Conservation (phyloP, 495 filamentous ascomycete genomes). For the Physcia stellaris region DNA sequence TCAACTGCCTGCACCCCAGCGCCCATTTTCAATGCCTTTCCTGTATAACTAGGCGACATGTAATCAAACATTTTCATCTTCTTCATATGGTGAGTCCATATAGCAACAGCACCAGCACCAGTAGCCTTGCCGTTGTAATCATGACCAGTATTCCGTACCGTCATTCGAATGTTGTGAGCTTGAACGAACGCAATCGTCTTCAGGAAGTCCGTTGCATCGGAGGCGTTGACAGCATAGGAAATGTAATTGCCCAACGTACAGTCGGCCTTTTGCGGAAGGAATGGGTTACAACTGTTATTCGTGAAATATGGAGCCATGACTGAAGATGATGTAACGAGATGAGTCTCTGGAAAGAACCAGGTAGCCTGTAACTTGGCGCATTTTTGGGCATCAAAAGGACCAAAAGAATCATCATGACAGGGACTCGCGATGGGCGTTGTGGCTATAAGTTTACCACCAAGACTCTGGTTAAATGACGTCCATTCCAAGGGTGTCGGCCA, state of each 20-base stretch:
- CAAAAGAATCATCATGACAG: slow-evolving; percentile 39
- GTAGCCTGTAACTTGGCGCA: slow-evolving; percentile 14
- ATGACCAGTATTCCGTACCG: slow-evolving; percentile 56
- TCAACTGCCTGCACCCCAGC: slow-evolving; percentile 27
- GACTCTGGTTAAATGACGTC: slow-evolving; percentile 27
- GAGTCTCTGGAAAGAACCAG: slow-evolving; percentile 19
- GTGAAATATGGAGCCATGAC: slow-evolving; percentile 24
- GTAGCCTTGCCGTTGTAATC: slow-evolving; percentile 25
- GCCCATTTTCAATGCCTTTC: slow-evolving; percentile 22
- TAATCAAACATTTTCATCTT: slow-evolving; percentile 29
- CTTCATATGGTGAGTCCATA: slow-evolving; percentile 41
- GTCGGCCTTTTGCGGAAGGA: slow-evolving; percentile 10
- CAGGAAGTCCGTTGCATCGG: slow-evolving; percentile 17
- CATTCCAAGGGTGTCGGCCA: slow-evolving; percentile 29
- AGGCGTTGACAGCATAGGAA: slow-evolving; percentile 19
- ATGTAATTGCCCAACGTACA: slow-evolving; percentile 13
- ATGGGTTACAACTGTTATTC: slow-evolving; percentile 20
- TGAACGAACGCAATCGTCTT: slow-evolving; percentile 33
- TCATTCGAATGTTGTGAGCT: slow-evolving; percentile 41
- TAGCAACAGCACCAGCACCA: slow-evolving; percentile 32
- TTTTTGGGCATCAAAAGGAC: too few species aligned
- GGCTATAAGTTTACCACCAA: slow-evolving; percentile 36
- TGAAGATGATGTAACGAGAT: slow-evolving; percentile 16
- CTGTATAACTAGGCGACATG: slow-evolving; percentile 15
- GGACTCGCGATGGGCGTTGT: slow-evolving; percentile 38